These are phyloP conservation scores for Globisporangium paroecandrum DNA, from an alignment of 352 stramenopile genomes.

Conservation along the genomic window DNA sequence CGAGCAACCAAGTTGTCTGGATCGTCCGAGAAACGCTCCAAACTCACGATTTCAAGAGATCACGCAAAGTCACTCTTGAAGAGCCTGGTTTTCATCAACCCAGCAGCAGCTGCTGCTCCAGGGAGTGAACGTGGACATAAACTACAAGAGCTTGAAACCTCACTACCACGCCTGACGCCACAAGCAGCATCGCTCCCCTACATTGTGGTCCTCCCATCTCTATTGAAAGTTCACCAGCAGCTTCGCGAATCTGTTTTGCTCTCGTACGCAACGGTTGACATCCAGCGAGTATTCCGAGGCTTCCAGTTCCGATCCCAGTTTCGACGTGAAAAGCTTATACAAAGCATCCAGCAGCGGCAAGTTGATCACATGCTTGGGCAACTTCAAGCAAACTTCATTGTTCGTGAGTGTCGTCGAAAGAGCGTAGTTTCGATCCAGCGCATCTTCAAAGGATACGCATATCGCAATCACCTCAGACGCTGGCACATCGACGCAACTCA, in stretches of 20 bases:
- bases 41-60: slow-evolving; percentile 35
- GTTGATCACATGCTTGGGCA: slow-evolving; percentile 33
- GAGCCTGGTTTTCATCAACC: slow-evolving; percentile 43
- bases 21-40: slow-evolving; percentile 36
- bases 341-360: slow-evolving; percentile 49
- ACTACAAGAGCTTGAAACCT: not conserved
- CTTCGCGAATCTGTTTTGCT: slow-evolving; percentile 12
- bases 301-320: slow-evolving; percentile 54
- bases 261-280: slow-evolving; percentile 34
- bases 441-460: slow-evolving; percentile 47
- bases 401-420: slow-evolving; percentile 42
- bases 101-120: not conserved
- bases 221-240: slow-evolving; percentile 43
- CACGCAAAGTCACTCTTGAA: slow-evolving; percentile 45
- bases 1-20: slow-evolving; percentile 31
- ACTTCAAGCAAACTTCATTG: slow-evolving; percentile 26
- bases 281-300: slow-evolving; percentile 52
- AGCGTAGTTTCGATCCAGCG: slow-evolving; percentile 52
- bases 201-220: slow-evolving; percentile 38
- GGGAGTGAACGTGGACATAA: not conserved
- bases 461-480: slow-evolving; percentile 25
- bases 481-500: slow-evolving; percentile 31
- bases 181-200: slow-evolving; percentile 10
- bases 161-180: not conserved
- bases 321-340: slow-evolving; percentile 37